Percentiles rank a stretch among this genome's conserved stretches.
phyloP scores from a whole-genome alignment of 768 basidiomycete species.

The Hemileccinum rubropunctum region DNA sequence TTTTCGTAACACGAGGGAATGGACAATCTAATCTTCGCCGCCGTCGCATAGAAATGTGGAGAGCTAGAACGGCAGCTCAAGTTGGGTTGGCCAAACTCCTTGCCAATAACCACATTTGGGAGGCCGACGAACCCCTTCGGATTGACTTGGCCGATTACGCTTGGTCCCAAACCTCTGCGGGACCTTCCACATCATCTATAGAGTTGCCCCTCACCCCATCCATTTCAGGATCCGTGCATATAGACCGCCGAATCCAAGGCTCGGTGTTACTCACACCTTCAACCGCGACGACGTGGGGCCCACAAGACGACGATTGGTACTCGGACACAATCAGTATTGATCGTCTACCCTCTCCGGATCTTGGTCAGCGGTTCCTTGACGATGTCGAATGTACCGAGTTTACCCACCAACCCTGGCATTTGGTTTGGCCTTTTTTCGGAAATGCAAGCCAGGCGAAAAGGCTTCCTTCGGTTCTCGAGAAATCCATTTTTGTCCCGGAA shows the following conservation, averaged over 20 bases:
- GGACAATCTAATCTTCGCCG: slow-evolving; percentile 4
- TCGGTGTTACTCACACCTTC: slow-evolving; percentile 52
- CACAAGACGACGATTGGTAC: slow-evolving; percentile 42
- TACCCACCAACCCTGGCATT: slow-evolving; percentile 5
- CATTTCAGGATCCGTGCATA: slow-evolving; percentile 51
- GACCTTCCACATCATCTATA: slow-evolving; percentile 50
- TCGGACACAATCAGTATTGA: slow-evolving; percentile 35
- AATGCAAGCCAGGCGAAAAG: not conserved
- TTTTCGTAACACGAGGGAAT: not conserved
- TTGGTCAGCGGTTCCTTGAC: slow-evolving; percentile 54
- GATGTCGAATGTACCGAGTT: slow-evolving; percentile 44
- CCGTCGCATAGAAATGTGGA: slow-evolving; percentile 17
- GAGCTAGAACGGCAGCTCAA: slow-evolving; percentile 18
- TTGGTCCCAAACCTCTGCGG: slow-evolving; percentile 68
- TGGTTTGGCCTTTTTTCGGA: slow-evolving; percentile 11
- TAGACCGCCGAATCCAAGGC: slow-evolving; percentile 51
- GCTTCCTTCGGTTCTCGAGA: not conserved
- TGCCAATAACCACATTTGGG: slow-evolving; percentile 18
- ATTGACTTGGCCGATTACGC: slow-evolving; percentile 63
- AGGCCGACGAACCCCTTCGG: slow-evolving; percentile 35
- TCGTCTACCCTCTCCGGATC: slow-evolving; percentile 54
- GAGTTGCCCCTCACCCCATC: slow-evolving; percentile 39
- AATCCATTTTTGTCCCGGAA: slow-evolving; percentile 4
- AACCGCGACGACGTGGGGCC: slow-evolving; percentile 51
- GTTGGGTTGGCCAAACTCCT: slow-evolving; percentile 17